Evolutionary conservation across 2,329 filamentous ascomycete genomes (phyloP), one percentile per base, ranked within the genome.

Genomic region (Exophiala xenobiotica): DNA sequence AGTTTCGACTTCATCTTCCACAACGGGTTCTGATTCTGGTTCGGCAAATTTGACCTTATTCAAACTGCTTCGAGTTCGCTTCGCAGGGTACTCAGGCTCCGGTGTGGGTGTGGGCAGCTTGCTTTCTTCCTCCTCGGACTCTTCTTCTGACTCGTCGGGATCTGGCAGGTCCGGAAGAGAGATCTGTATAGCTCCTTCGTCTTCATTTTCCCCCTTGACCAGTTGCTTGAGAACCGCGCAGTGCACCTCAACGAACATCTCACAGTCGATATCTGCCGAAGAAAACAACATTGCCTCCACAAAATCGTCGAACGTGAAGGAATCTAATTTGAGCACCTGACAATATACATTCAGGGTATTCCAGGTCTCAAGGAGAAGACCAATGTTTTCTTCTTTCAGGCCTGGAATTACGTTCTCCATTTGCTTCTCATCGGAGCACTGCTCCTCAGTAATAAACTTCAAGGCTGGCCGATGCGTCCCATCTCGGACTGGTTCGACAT

Each of bases 341-440:
- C 90, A 95, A 66, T 96, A 96, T n/a, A 99, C 92, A 64, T 96
- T 99, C 26, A 99, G 78, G 0, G 91, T 96, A 63, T 96, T 90
- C 93, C 93, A 99, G 0, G 88, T 89, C 70, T 96, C 92, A 19
- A 99, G 73, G 12, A 97, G 74, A 2, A 83, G 79, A 0, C 91
- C 90, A n/a, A 96, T 82, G 3, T 90, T 92, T 62, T 87, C 83
- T 82, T 92, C 93, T 16, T 85, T 74, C 47, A 97, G 83, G 31
- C 84, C 81, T 37, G 79, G 75, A 46, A 76, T 74, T 26, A 67
- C 66, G 46, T 72, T 67, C 11, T 56, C 61, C 3, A 68, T 39
- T 20, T 78, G 73, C 1, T 81, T 78, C 7, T 80, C 78, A 51
- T 90, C 80, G 2, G 11, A 37, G 16, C 42, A 46, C 46, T 61